Conservation (phyloP, 202 grass and related monocot species). For the Setaria viridis region DNA sequence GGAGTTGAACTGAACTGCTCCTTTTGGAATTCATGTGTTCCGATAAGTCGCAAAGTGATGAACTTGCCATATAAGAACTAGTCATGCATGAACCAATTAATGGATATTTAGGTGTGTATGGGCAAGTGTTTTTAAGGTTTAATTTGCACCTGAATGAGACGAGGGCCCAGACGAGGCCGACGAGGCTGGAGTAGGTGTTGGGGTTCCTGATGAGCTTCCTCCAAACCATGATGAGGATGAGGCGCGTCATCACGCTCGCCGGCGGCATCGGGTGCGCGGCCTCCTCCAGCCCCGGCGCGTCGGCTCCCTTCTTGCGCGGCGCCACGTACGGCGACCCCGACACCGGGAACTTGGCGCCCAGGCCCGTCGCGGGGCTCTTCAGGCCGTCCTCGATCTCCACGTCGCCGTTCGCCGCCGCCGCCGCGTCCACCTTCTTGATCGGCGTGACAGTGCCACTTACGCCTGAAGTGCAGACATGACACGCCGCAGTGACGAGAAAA, state of each 20-base stretch:
- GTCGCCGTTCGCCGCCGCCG: slow-evolving; percentile 33
- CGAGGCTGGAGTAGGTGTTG: slow-evolving; percentile 97
- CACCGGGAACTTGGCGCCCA: slow-evolving; percentile 74
- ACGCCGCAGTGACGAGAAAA: neutral
- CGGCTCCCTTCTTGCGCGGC: slow-evolving; percentile 64
- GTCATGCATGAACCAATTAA: neutral
- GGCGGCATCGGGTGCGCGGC: slow-evolving; percentile 90
- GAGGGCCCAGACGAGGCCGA: slow-evolving; percentile 92
- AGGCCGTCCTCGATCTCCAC: slow-evolving; percentile 79
- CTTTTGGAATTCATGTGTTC: neutral
- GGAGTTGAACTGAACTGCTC: neutral
- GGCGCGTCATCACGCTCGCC: slow-evolving; percentile 93
- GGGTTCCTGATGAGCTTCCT: slow-evolving; percentile 99
- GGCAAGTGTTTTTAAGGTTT: neutral
- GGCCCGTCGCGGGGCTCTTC: slow-evolving; percentile 53
- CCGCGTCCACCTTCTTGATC: slow-evolving; percentile 53
- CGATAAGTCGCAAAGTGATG: neutral
- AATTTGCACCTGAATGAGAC: slow-evolving; percentile 76
- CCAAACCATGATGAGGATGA: slow-evolving; percentile 99
- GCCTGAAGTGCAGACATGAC: slow-evolving; percentile 10
- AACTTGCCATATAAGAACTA: neutral
- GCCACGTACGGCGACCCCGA: slow-evolving; percentile 81
- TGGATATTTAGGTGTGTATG: neutral
- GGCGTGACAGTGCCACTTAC: slow-evolving; percentile 71
- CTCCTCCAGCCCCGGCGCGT: slow-evolving; percentile 71